Conservation (phyloP, 495 filamentous ascomycete species). For the Extremus antarcticus region DNA sequence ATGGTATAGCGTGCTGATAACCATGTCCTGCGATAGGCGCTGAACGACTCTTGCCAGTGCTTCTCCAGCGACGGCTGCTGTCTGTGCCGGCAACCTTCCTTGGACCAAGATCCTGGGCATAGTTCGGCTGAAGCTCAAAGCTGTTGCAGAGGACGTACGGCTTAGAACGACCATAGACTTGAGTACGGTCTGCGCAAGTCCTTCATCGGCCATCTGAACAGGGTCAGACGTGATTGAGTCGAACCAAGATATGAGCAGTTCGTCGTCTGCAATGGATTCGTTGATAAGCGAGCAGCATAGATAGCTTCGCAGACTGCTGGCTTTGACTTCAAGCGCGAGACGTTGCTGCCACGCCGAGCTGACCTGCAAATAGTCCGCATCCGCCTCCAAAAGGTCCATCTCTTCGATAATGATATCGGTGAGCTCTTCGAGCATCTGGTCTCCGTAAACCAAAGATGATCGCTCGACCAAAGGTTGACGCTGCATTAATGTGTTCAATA, state of each 20-base stretch:
- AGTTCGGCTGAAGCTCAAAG: conserved; percentile 66
- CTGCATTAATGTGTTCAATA: conserved; percentile 63
- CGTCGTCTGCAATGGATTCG: conserved; percentile 66
- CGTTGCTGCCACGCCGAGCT: conserved; percentile 78
- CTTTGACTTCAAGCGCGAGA: conserved; percentile 77
- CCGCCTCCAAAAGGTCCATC: conserved; percentile 77
- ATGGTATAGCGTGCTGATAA: conserved; percentile 90
- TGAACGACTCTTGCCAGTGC: conserved; percentile 71
- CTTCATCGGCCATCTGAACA: conserved; percentile 66
- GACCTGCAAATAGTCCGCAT: conserved; percentile 76
- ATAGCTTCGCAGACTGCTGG: conserved; percentile 67
- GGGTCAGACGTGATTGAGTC: conserved; percentile 65
- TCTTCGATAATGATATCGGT: conserved; percentile 67
- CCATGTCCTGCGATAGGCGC: conserved; percentile 75
- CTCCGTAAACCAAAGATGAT: conserved; percentile 1
- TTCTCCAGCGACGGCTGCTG: conserved; percentile 62
- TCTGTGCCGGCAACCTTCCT: conserved; percentile 51
- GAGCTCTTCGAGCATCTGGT: conserved; percentile 50
- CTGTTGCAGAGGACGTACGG: conserved; percentile 56
- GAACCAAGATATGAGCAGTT: conserved; percentile 77
- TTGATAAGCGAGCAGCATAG: conserved; percentile 72
- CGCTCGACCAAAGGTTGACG: conserved; percentile 22
- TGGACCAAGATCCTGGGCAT: conserved; percentile 78
- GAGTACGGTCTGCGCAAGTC: conserved; percentile 62
- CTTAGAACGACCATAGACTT: conserved; percentile 75